A percentile compares a stretch with the other conserved stretches of the same genome.
Conservation (phyloP, 1,139 yeast genomes). For the Candida tropicalis region DNA sequence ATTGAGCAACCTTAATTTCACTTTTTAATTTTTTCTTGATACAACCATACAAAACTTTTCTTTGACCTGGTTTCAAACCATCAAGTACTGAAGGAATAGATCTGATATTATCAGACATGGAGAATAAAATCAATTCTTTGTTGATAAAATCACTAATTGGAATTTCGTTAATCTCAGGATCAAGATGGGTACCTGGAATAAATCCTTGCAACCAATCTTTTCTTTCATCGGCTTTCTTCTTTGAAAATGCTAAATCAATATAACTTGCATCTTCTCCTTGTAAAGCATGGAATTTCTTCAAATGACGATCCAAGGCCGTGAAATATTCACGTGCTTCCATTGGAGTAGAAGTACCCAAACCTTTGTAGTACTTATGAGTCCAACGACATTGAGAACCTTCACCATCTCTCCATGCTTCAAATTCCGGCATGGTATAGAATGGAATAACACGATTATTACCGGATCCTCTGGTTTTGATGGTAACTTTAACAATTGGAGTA, state of each 20-base stretch:
- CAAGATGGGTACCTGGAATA: constrained; percentile 90
- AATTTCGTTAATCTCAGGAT: constrained; percentile 73
- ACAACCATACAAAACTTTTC: constrained; percentile 89
- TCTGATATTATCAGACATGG: constrained; percentile 95
- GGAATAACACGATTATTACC: constrained; percentile 57
- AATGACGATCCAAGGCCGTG: constrained; percentile 79
- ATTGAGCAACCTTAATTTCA: constrained; percentile 88
- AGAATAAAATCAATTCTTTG: constrained; percentile 90
- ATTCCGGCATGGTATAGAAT: constrained; percentile 95
- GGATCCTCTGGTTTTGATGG: constrained; percentile 64
- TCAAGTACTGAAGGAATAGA: constrained; percentile 94
- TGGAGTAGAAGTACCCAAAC: constrained; percentile 92
- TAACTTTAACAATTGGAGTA: constrained; percentile 95
- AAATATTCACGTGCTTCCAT: constrained; percentile 90
- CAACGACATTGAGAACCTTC: constrained; percentile 79
- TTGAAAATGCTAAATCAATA: constrained; percentile 93
- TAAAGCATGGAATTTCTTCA: constrained; percentile 82
- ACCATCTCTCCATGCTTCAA: constrained; percentile 87
- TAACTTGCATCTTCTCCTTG: constrained; percentile 78
- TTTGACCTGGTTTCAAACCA: constrained; percentile 97
- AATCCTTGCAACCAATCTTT: constrained; percentile 94
- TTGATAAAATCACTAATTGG: constrained; percentile 95
- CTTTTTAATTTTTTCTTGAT: constrained; percentile 75
- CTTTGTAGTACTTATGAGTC: constrained; percentile 96
- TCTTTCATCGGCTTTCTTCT: constrained; percentile 95